phyloP scores from a whole-genome alignment of 495 filamentous ascomycete species.

The Penicillium odoratum region DNA sequence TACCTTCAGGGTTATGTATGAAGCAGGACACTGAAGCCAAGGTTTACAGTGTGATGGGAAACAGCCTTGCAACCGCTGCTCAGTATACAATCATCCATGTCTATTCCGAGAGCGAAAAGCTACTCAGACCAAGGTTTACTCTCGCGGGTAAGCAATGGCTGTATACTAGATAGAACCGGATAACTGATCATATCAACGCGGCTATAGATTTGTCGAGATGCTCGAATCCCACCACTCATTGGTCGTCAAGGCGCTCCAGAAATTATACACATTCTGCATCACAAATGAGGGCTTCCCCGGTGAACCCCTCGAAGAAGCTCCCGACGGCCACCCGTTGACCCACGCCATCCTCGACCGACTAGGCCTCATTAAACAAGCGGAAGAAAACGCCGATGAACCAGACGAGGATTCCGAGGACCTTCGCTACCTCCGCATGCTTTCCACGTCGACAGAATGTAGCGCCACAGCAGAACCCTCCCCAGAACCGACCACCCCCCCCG shows the following conservation, averaged over 20 bases:
- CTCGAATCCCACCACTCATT: constrained; percentile 48
- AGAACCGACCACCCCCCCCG: constrained; percentile 41
- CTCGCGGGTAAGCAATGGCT: constrained; percentile 38
- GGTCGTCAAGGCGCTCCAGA: constrained; percentile 46
- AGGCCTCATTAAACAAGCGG: constrained; percentile 51
- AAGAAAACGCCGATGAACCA: constrained; percentile 41
- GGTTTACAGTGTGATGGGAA: constrained; percentile 46
- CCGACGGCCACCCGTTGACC: constrained; percentile 45
- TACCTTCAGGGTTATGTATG: background rate
- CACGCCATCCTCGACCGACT: constrained; percentile 49
- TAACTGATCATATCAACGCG: background rate
- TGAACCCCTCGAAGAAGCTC: constrained; percentile 43
- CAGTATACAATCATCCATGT: constrained; percentile 49
- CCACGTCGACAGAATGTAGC: constrained; percentile 43
- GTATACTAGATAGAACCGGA: background rate
- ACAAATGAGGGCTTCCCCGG: constrained; percentile 49
- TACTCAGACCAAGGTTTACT: constrained; percentile 50
- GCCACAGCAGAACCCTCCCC: constrained; percentile 44
- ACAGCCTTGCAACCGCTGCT: constrained; percentile 51
- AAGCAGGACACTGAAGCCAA: background rate
- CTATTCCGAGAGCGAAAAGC: constrained; percentile 50
- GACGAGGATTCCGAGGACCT: constrained; percentile 43
- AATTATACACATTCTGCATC: constrained; percentile 46
- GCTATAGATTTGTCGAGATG: constrained; percentile 48
- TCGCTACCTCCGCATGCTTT: constrained; percentile 38